These are phyloP conservation scores for Aspergillus pseudonomiae DNA, from an alignment of 2,329 filamentous ascomycete species.

Conservation along the genomic window DNA sequence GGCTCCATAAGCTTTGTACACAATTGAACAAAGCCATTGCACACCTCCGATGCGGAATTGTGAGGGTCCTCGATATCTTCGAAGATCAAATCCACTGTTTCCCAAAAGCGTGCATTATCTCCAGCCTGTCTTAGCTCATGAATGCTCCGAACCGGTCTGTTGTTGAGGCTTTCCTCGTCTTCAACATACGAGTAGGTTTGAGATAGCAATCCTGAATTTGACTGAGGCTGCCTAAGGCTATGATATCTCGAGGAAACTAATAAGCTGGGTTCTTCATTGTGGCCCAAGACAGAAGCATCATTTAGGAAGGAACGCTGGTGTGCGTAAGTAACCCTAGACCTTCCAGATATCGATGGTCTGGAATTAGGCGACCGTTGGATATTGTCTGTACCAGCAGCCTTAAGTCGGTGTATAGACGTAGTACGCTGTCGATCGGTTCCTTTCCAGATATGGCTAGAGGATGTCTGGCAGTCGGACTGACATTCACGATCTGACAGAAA, in stretches of 20 bases:
- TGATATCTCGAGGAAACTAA: constrained; percentile 7
- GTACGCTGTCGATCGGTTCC: neutral
- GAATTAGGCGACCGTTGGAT: constrained; percentile 16
- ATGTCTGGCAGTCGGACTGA: neutral
- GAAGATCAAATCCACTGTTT: constrained; percentile 59
- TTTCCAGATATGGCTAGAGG: neutral
- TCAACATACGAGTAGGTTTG: constrained; percentile 36
- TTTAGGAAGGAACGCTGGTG: constrained; percentile 62
- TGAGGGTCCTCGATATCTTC: constrained; percentile 59
- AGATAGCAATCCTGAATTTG: constrained; percentile 11
- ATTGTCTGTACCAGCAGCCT: neutral
- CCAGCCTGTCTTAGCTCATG: constrained; percentile 65
- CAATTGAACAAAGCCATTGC: constrained; percentile 60
- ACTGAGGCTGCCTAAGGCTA: constrained; percentile 8
- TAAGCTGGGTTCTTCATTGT: constrained; percentile 11
- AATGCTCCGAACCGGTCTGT: constrained; percentile 56
- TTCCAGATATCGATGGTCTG: constrained; percentile 30
- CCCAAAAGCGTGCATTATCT: constrained; percentile 58
- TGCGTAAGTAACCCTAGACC: constrained; percentile 60
- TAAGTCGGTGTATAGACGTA: neutral
- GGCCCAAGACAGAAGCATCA: constrained; percentile 43
- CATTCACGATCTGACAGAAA: neutral
- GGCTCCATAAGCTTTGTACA: constrained; percentile 53
- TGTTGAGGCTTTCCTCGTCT: constrained; percentile 51
- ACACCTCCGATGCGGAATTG: constrained; percentile 50